These are phyloP conservation scores for Sphaerulina musiva DNA, from an alignment of 2,329 filamentous ascomycete species.

Conservation along the genomic window DNA sequence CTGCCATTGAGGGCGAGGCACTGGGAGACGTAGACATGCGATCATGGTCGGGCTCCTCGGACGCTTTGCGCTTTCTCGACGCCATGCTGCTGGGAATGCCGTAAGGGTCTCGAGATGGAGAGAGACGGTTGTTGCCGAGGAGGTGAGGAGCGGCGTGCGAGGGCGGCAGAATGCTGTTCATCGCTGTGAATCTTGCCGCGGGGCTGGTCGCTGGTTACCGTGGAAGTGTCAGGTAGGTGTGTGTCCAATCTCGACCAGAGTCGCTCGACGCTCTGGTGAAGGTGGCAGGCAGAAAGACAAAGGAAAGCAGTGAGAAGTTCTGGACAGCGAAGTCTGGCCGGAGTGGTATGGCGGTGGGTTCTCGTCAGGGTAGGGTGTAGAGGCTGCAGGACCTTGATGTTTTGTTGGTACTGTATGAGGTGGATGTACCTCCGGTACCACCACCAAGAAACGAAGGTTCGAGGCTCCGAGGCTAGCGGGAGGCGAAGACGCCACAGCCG, in stretches of 20 bases:
- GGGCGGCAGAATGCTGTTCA: constrained; percentile 57
- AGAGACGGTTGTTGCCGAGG: constrained; percentile 54
- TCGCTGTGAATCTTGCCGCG: constrained; percentile 31
- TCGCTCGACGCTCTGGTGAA: background rate
- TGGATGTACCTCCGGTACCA: background rate
- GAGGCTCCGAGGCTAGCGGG: background rate
- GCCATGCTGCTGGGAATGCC: constrained; percentile 32
- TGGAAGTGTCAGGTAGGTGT: background rate
- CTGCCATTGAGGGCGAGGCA: constrained; percentile 68
- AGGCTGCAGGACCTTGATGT: background rate
- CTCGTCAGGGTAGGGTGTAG: background rate
- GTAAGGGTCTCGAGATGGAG: constrained; percentile 47
- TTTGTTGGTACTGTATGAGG: background rate
- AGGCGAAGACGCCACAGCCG: background rate
- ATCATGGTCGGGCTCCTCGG: constrained; percentile 58
- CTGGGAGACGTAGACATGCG: constrained; percentile 88
- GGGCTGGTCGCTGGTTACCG: background rate
- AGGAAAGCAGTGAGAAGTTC: background rate
- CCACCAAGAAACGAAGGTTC: background rate
- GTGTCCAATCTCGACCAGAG: background rate
- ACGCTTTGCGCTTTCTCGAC: constrained; percentile 78
- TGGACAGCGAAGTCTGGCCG: background rate
- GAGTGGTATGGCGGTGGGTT: background rate
- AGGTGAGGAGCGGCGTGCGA: constrained; percentile 57
- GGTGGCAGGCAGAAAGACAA: background rate